These are phyloP conservation scores for Hansenula sp. DNA, from an alignment of 1,139 yeast genomes.

Conservation along the genomic window DNA sequence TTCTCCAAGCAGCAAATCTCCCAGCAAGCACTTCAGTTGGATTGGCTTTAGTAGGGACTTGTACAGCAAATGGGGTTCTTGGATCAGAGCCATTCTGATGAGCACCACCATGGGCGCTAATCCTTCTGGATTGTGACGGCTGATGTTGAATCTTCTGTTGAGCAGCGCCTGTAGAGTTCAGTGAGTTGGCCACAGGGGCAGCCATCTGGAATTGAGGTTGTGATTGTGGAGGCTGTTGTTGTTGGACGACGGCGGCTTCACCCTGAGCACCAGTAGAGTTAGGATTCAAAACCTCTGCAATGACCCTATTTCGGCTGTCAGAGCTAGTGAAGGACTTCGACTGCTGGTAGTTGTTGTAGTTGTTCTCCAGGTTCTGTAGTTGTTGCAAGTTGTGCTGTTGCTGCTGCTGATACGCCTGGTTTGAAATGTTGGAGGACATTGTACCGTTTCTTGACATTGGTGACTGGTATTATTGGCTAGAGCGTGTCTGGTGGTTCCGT, in stretches of 20 bases:
- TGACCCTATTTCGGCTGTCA: slow-evolving; percentile 14
- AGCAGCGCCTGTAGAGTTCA: neutral
- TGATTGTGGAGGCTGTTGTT: slow-evolving; percentile 2
- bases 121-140: slow-evolving; percentile 3
- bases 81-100: slow-evolving; percentile 26
- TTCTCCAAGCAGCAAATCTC: slow-evolving; percentile 85
- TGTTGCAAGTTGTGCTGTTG: slow-evolving; percentile 33
- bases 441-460: slow-evolving; percentile 31
- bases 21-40: slow-evolving; percentile 87
- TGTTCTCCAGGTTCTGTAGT: slow-evolving; percentile 28
- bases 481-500: neutral
- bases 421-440: slow-evolving; percentile 30
- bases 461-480: neutral
- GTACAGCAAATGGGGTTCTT: slow-evolving; percentile 36
- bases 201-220: slow-evolving; percentile 2
- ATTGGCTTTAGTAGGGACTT: slow-evolving; percentile 51
- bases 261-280: slow-evolving; percentile 1
- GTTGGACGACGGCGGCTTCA: slow-evolving; percentile 2
- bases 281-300: slow-evolving; percentile 11
- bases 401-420: slow-evolving; percentile 35
- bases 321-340: slow-evolving; percentile 29
- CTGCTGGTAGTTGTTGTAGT: slow-evolving; percentile 28
- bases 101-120: neutral
- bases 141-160: slow-evolving; percentile 12
- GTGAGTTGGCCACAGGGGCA: neutral